Evolutionary conservation across 176 grass and related monocot genomes (phyloP).

Genomic region (Rhynchospora tenuis): DNA sequence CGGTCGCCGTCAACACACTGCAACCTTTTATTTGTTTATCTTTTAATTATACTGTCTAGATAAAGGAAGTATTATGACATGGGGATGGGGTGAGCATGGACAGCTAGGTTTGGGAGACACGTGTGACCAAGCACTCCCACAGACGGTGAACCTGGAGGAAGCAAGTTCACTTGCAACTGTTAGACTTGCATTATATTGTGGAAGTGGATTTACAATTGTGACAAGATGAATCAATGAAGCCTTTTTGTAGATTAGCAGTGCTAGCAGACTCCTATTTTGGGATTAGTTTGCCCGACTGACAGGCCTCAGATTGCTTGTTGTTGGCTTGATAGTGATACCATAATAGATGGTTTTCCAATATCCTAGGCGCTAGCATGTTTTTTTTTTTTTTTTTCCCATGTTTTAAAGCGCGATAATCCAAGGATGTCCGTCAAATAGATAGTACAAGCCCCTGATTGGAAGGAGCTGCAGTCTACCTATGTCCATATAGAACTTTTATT

Average conservation of each 20-base stretch:
- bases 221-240: slow-evolving; percentile 16
- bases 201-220: slow-evolving; percentile 73
- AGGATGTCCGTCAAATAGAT: background rate
- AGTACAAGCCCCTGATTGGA: background rate
- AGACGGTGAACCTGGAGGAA: slow-evolving; percentile 36
- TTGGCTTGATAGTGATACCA: background rate
- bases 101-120: slow-evolving; percentile 73
- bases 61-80: slow-evolving; percentile 58
- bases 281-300: background rate
- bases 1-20: background rate
- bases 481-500: background rate
- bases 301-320: background rate
- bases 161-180: background rate
- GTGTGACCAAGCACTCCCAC: slow-evolving; percentile 48
- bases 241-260: background rate
- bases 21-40: background rate
- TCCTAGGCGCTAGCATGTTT: background rate
- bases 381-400: background rate
- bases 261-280: background rate
- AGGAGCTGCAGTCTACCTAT: background rate
- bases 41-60: slow-evolving; percentile 31
- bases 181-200: slow-evolving; percentile 46
- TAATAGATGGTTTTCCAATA: background rate
- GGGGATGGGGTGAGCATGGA: slow-evolving; percentile 96
- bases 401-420: background rate